Conservation (phyloP, 2,329 filamentous ascomycete genomes). For the Fusarium oligoseptatum region DNA sequence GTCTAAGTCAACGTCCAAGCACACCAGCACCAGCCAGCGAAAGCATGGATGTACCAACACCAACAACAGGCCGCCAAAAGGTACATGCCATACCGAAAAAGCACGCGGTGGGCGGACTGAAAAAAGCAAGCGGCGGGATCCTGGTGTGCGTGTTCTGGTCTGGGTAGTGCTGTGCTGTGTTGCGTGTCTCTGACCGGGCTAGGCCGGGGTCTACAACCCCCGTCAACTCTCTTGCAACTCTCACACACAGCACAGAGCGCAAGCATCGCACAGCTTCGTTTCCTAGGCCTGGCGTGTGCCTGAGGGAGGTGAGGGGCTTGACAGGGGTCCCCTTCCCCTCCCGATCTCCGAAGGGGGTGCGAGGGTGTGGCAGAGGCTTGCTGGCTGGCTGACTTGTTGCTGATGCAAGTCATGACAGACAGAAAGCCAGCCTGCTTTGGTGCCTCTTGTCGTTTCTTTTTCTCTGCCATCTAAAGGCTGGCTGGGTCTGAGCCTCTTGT, state of each 20-base stretch:
- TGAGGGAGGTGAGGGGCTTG: constrained; percentile 21
- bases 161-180: constrained; percentile 21
- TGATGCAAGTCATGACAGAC: constrained; percentile 40
- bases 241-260: constrained; percentile 29
- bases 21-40: constrained; percentile 4
- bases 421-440: constrained; percentile 4
- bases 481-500: background rate
- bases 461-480: constrained; percentile 3
- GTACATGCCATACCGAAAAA: background rate
- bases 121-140: constrained; percentile 42
- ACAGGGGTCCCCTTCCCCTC: constrained; percentile 31
- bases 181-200: constrained; percentile 36
- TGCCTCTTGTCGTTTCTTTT: constrained; percentile 12
- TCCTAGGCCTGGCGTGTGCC: constrained; percentile 23
- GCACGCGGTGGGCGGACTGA: constrained; percentile 15
- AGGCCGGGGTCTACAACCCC: constrained; percentile 28
- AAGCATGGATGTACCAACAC: constrained; percentile 17
- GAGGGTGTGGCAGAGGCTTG: constrained; percentile 26
- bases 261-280: constrained; percentile 33
- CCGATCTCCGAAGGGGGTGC: constrained; percentile 29
- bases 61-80: constrained; percentile 19
- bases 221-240: constrained; percentile 41
- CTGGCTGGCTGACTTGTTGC: constrained; percentile 26
- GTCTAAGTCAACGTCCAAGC: constrained; percentile 28
- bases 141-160: constrained; percentile 29